phyloP scores from a whole-genome alignment of 495 filamentous ascomycete genomes.

The Penicillium canescens region DNA sequence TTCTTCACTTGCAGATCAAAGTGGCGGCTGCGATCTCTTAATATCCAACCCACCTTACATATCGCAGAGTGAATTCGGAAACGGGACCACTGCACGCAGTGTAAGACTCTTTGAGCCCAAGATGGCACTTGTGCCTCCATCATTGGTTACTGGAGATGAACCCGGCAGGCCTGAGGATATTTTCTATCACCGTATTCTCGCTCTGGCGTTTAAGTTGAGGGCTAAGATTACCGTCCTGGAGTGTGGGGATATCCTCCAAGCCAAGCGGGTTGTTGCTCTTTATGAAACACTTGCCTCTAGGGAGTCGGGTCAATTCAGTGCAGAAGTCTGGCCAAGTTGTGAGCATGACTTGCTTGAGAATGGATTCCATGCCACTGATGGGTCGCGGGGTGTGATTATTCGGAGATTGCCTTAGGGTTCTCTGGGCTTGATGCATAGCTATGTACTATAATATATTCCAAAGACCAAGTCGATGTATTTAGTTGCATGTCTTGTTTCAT shows the following conservation, averaged over 20 bases:
- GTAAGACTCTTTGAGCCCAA: conserved; percentile 81
- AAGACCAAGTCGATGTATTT: no score
- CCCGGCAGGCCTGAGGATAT: conserved; percentile 30
- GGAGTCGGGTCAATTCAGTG: conserved; percentile 1
- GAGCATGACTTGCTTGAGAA: conserved; percentile 16
- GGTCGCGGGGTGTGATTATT: conserved; percentile 29
- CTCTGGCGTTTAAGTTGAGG: conserved; percentile 16
- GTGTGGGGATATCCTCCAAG: conserved; percentile 38
- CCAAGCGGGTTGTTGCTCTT: conserved; percentile 29
- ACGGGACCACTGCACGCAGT: conserved; percentile 61
- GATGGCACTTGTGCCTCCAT: conserved; percentile 70
- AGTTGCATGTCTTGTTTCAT: neutral
- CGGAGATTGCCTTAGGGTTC: neutral
- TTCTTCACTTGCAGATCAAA: neutral
- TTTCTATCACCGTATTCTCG: conserved; percentile 39
- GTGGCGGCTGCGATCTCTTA: conserved; percentile 61
- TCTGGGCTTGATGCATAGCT: neutral
- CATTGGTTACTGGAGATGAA: neutral
- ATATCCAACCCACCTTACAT: conserved; percentile 93
- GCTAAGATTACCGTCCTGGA: conserved; percentile 37
- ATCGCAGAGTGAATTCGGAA: conserved; percentile 56
- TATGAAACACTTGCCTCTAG: conserved; percentile 6
- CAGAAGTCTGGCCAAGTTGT: conserved; percentile 19
- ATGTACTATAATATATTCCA: no score
- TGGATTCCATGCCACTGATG: conserved; percentile 24